Evolutionary conservation across 495 filamentous ascomycete species (phyloP).

Genomic region (Penicillium steckii): DNA sequence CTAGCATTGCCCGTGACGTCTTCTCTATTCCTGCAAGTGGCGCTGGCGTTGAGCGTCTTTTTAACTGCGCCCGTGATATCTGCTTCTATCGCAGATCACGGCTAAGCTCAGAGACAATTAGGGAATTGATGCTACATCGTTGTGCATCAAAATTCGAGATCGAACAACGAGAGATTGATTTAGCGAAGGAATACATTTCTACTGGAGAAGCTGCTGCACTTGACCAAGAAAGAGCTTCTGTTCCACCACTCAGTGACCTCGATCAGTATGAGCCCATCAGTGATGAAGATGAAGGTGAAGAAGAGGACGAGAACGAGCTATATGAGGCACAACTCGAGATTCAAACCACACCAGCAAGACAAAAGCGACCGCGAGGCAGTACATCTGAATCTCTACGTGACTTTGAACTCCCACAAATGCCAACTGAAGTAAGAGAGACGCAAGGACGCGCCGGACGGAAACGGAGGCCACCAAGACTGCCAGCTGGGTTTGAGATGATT

Average conservation of each 20-base stretch:
- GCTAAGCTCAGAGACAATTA: background rate
- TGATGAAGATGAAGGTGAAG: conserved; percentile 6
- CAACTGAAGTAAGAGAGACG: background rate
- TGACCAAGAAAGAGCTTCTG: background rate
- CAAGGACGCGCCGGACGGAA: background rate
- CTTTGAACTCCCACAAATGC: background rate
- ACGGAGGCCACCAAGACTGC: background rate
- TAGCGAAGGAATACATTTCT: background rate
- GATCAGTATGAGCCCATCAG: conserved; percentile 1
- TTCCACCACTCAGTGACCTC: background rate
- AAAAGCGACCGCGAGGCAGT: background rate
- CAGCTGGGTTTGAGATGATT: background rate
- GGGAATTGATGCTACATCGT: background rate
- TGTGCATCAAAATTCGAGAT: conserved; percentile 4
- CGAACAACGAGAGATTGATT: background rate
- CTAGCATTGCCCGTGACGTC: conserved; percentile 9
- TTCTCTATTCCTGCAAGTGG: conserved; percentile 10
- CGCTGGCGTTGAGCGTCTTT: conserved; percentile 14
- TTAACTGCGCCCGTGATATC: conserved; percentile 14
- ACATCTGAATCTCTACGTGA: background rate
- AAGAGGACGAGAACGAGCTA: background rate
- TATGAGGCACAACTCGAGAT: background rate
- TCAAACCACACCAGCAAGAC: background rate
- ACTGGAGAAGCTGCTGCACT: background rate
- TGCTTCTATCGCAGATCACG: conserved; percentile 10